A percentile compares a stretch with the other conserved stretches of the same genome.
Evolutionary conservation across 805 yeast genomes (phyloP).

Genomic region (Wickerhamomyces tratensis): DNA sequence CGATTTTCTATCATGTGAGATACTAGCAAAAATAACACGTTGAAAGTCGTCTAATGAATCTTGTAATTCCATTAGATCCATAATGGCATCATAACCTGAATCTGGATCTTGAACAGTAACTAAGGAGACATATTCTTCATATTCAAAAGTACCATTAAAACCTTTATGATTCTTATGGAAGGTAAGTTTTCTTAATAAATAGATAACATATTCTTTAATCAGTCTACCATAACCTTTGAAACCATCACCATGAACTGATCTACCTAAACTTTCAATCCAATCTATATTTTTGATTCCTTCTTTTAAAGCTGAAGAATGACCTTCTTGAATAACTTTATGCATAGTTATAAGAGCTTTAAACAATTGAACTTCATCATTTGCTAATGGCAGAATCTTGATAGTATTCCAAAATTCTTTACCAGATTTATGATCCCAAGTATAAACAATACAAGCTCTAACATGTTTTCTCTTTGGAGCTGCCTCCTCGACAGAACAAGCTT

Average conservation of each 20-base stretch:
- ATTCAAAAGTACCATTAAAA: slow-evolving; percentile 92
- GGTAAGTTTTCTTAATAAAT: slow-evolving; percentile 59
- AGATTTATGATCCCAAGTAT: slow-evolving; percentile 91
- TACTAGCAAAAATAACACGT: slow-evolving; percentile 62
- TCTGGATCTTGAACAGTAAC: slow-evolving; percentile 87
- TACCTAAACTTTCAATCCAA: slow-evolving; percentile 67
- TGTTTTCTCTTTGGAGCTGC: slow-evolving; percentile 94
- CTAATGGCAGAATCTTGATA: slow-evolving; percentile 70
- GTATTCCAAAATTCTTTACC: slow-evolving; percentile 81
- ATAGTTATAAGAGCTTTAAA: slow-evolving; percentile 80
- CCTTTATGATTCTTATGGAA: slow-evolving; percentile 83
- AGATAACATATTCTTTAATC: slow-evolving; percentile 67
- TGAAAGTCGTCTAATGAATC: slow-evolving; percentile 76
- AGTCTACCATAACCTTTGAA: slow-evolving; percentile 53
- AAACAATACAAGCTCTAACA: slow-evolving; percentile 90
- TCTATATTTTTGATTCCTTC: slow-evolving; percentile 74
- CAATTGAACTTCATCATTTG: slow-evolving; percentile 71
- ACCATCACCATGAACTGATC: slow-evolving; percentile 35
- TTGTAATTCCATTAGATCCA: slow-evolving; percentile 79
- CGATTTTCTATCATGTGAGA: slow-evolving; percentile 45
- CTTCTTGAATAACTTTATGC: slow-evolving; percentile 94
- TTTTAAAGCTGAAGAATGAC: slow-evolving; percentile 76
- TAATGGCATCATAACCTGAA: slow-evolving; percentile 85
- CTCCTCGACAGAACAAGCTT: slow-evolving; percentile 82
- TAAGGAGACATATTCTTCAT: slow-evolving; percentile 86